Evolutionary conservation across 148 eudicot genomes (phyloP).

Genomic region (Spergularia bocconei): DNA sequence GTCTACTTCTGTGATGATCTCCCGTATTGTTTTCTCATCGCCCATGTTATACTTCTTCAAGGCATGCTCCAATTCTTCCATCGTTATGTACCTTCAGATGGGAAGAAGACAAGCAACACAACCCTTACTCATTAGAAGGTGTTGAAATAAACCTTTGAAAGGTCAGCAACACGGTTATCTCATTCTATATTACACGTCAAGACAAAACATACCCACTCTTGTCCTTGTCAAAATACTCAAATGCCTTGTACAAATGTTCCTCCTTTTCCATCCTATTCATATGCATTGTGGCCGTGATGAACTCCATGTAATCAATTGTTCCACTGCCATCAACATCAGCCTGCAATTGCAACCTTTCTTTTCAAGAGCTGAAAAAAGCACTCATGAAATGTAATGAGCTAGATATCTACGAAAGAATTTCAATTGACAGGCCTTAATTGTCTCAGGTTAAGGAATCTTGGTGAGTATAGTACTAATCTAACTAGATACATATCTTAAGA

Average conservation of each 20-base stretch:
- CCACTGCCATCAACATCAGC: slow-evolving; percentile 99
- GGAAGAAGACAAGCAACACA: slow-evolving; percentile 13
- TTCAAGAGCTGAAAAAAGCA: slow-evolving; percentile 11
- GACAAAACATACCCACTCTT: slow-evolving; percentile 76
- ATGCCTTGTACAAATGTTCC: slow-evolving; percentile 82
- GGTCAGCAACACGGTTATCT: neutral
- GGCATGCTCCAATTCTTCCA: slow-evolving; percentile 85
- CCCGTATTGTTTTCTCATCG: slow-evolving; percentile 81
- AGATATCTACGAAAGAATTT: neutral
- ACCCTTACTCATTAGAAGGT: neutral
- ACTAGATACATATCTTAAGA: neutral
- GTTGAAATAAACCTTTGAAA: neutral
- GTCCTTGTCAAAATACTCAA: slow-evolving; percentile 88
- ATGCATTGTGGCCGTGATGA: slow-evolving; percentile 96
- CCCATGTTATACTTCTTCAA: slow-evolving; percentile 93
- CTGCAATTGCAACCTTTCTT: slow-evolving; percentile 35
- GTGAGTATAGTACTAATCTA: too few relatives aligned
- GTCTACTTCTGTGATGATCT: slow-evolving; percentile 94
- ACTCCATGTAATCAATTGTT: slow-evolving; percentile 92
- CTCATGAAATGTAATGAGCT: neutral
- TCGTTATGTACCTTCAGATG: slow-evolving; percentile 68
- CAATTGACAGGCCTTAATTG: too few relatives aligned
- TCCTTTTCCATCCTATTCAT: slow-evolving; percentile 91
- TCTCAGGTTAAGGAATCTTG: too few relatives aligned
- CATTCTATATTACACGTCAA: neutral